Base-by-base conservation (phyloP, 2,329 filamentous ascomycete genomes). In the Fusarium secorum region DNA sequence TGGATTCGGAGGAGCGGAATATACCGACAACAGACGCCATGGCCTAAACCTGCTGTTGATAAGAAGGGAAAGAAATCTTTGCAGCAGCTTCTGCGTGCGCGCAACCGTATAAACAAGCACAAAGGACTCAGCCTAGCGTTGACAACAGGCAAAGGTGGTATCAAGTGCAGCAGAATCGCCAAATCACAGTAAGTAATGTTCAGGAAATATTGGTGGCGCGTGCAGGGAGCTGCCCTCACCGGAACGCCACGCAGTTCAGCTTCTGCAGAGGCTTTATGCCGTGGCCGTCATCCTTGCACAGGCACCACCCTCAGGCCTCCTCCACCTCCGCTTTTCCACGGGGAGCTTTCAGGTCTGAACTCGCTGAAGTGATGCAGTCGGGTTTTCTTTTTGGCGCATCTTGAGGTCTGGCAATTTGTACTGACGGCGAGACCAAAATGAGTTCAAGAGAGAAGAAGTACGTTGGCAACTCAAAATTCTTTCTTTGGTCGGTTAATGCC, bases 41-140 rank as follows among this genome's bases (percentile, higher is more conserved):
- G 11, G 5, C 11, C 11, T 44, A 13, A 44, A 24, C 24, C 24
- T 13, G 7, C 17, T 26, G 8, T 28, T 9, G 1, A 7, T 14
- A 8, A 13, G 24, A 20, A 11, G 11, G 7, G 0, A 4, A 0
- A 5, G 1, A 45, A 26, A 14, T 4, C 3, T 5, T 10, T 26
- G 18, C 11, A 11, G 11, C 5, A 24, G 24, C 42, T 20, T 13
- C 7, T 42, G 22, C 24, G 8, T 26, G 8, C 8, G 9, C 24
- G 20, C 10, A 26, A 45, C 18, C 8, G 9, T 28, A 46, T 20
- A 46, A 46, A 30, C 2, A 46, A 46, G 20, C 44, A 30, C 7
- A 17, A 17, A 20, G 6, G 6, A 7, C 7, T n/a, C 14, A 7
- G 9, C 20, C 9, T 17, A 6, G 14, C 10, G 2, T 30, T 7